These are phyloP conservation scores for Ananas comosus DNA, from an alignment of 176 grass and related monocot genomes.

Conservation along the genomic window DNA sequence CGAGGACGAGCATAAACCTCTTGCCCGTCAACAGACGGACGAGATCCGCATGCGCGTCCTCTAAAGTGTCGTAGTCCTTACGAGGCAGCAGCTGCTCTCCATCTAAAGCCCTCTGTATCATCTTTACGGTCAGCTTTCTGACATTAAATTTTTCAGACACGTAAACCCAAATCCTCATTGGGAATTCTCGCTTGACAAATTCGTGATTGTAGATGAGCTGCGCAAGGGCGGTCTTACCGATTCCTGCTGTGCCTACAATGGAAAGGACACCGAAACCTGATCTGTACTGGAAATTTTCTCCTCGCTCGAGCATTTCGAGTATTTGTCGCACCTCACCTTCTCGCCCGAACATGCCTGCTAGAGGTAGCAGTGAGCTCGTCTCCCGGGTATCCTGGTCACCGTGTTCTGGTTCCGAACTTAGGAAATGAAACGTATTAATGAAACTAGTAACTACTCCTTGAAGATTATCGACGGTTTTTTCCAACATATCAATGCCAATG, in stretches of 20 bases:
- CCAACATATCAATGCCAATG: too few relatives aligned
- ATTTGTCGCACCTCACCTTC: too few relatives aligned
- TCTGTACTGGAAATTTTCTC: too few relatives aligned
- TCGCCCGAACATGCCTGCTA: too few relatives aligned
- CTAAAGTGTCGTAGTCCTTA: not conserved
- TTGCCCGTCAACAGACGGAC: not conserved
- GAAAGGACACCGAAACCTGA: not conserved
- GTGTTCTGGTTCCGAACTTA: too few relatives aligned
- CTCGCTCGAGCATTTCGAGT: too few relatives aligned
- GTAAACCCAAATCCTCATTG: conserved; percentile 22
- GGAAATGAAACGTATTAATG: too few relatives aligned
- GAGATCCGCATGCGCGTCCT: not conserved
- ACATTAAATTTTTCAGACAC: conserved; percentile 26
- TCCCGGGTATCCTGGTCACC: too few relatives aligned
- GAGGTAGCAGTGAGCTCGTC: too few relatives aligned
- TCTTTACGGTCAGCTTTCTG: conserved; percentile 4
- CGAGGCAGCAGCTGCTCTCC: not conserved
- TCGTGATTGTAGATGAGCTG: conserved; percentile 21
- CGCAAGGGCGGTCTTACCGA: conserved; percentile 46
- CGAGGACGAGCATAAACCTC: conserved; percentile 30
- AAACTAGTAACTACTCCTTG: too few relatives aligned
- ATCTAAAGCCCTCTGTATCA: conserved; percentile 14
- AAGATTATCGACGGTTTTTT: too few relatives aligned
- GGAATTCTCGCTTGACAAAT: conserved; percentile 12
- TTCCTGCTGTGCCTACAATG: conserved; percentile 25